Percentiles rank a stretch among this genome's conserved stretches.
These are phyloP conservation scores for Puccinia hordei DNA, from an alignment of 1,284 basidiomycete species.

Conservation along the genomic window DNA sequence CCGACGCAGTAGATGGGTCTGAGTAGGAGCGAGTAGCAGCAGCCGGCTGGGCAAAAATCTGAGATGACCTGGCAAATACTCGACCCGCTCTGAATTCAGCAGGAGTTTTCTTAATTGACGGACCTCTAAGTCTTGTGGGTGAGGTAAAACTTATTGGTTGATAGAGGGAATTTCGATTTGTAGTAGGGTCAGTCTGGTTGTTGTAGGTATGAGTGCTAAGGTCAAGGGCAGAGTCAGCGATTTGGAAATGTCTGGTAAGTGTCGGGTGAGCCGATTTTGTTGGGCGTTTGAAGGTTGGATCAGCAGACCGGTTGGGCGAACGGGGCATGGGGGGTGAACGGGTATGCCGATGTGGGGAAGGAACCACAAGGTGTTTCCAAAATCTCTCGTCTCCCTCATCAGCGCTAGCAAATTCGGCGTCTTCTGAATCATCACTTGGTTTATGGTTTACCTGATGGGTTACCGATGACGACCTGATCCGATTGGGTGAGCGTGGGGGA, in stretches of 20 bases:
- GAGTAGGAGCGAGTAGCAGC: not conserved
- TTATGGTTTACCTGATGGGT: not conserved
- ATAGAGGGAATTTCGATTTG: not conserved
- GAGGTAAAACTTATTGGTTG: not conserved
- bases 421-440: not conserved
- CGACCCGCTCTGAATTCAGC: constrained; percentile 10
- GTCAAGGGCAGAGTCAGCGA: not conserved
- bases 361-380: not conserved
- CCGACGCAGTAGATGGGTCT: not conserved
- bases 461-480: not conserved
- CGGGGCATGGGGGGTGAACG: not conserved
- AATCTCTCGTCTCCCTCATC: constrained; percentile 32
- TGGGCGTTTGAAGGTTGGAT: not conserved
- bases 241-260: not conserved
- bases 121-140: not conserved
- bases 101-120: not conserved
- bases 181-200: not conserved
- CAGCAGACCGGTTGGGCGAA: not conserved
- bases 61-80: constrained; percentile 7
- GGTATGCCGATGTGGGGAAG: not conserved
- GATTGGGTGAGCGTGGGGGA: not conserved
- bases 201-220: not conserved
- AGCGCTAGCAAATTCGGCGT: constrained; percentile 35
- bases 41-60: not conserved
- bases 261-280: not conserved